Conservation (phyloP, 2,329 filamentous ascomycete species). For the Alternaria tenuissima region DNA sequence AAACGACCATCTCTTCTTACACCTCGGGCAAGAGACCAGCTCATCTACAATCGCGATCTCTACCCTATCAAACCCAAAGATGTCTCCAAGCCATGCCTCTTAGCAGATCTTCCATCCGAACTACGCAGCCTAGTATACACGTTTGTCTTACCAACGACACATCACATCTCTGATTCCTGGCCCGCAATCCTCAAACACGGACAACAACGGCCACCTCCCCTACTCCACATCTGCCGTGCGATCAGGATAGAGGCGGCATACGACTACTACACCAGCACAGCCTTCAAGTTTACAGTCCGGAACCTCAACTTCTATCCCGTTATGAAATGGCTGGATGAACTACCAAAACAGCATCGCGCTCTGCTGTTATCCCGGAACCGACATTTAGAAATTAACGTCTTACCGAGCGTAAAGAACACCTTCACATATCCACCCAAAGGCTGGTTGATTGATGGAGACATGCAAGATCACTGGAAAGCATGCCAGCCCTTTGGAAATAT, state of each 20-base stretch:
- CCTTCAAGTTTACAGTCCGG: constrained; percentile 26
- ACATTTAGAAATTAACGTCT: constrained; percentile 19
- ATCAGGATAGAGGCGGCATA: constrained; percentile 43
- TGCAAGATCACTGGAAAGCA: constrained; percentile 31
- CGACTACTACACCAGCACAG: constrained; percentile 30
- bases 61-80: constrained; percentile 9
- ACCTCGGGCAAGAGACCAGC: constrained; percentile 2
- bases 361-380: constrained; percentile 26
- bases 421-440: constrained; percentile 29
- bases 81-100: constrained; percentile 3
- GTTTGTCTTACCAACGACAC: constrained; percentile 13
- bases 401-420: constrained; percentile 8
- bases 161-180: not conserved
- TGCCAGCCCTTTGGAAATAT: constrained; percentile 36
- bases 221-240: constrained; percentile 33
- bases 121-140: constrained; percentile 15
- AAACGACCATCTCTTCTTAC: constrained; percentile 15
- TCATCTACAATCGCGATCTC: constrained; percentile 10
- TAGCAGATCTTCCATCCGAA: constrained; percentile 11
- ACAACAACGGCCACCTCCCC: not conserved
- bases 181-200: not conserved
- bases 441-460: constrained; percentile 19
- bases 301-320: constrained; percentile 29
- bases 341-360: constrained; percentile 27
- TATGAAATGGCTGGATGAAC: constrained; percentile 21